phyloP scores from a whole-genome alignment of 2,329 filamentous ascomycete genomes.

The Monosporascus sp. region DNA sequence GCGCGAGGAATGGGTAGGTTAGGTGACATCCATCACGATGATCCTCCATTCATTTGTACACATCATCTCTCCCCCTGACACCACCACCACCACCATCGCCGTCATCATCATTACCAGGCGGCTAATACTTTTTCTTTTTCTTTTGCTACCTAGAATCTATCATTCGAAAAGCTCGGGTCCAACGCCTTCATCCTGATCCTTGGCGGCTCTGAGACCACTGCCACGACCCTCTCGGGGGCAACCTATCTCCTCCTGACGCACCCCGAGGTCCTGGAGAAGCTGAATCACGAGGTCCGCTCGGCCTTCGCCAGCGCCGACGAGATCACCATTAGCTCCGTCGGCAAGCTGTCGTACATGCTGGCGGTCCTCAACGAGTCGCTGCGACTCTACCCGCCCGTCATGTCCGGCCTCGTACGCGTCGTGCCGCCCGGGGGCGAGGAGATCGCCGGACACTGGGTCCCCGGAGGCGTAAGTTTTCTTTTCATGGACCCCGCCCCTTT shows the following conservation, averaged over 20 bases:
- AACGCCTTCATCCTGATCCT: conserved; percentile 23
- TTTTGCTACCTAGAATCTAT: conserved; percentile 12
- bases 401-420: conserved; percentile 15
- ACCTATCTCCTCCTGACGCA: conserved; percentile 25
- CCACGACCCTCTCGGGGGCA: conserved; percentile 23
- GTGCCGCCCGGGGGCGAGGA: conserved; percentile 15
- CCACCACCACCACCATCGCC: too few species aligned
- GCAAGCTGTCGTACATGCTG: conserved; percentile 32
- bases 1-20: conserved; percentile 23
- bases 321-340: conserved; percentile 30
- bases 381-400: conserved; percentile 33
- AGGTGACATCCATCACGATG: neutral
- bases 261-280: conserved; percentile 23
- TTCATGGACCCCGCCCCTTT: neutral
- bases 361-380: conserved; percentile 37
- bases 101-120: too few species aligned
- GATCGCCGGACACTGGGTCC: conserved; percentile 18
- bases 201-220: conserved; percentile 25
- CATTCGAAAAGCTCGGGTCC: conserved; percentile 18
- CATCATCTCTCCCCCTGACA: too few species aligned
- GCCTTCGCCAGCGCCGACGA: conserved; percentile 29
- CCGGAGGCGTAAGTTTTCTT: conserved; percentile 19
- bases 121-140: too few species aligned
- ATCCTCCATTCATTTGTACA: too few species aligned
- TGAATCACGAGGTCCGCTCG: conserved; percentile 34